phyloP scores from a whole-genome alignment of 2,329 filamentous ascomycete species.

The Cladosporium sp. region DNA sequence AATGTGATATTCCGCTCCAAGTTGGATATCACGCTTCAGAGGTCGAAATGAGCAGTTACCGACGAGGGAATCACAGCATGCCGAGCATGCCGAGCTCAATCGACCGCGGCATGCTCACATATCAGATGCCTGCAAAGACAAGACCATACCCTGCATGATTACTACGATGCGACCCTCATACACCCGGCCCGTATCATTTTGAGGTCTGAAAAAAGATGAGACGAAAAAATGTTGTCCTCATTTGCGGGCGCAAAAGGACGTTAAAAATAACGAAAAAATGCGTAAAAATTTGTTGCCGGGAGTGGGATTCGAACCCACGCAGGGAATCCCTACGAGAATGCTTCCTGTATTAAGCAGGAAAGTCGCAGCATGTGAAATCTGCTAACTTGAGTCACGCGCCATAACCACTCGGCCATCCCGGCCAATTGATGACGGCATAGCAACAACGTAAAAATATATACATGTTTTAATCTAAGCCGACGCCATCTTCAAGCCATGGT shows the following conservation, averaged over 20 bases:
- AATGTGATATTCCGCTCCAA: no score
- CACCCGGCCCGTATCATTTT: background rate
- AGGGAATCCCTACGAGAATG: slow-evolving; percentile 30
- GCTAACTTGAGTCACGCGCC: slow-evolving; percentile 29
- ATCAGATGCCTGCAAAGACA: no score
- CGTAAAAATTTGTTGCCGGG: slow-evolving; percentile 23
- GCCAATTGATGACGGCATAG: background rate
- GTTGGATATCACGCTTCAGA: no score
- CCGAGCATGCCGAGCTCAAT: no score
- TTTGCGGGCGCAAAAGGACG: background rate
- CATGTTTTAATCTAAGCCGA: no score
- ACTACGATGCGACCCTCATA: no score
- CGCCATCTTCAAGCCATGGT: no score
- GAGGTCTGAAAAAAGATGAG: background rate
- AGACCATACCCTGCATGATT: no score
- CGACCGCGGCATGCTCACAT: no score
- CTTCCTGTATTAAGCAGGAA: slow-evolving; percentile 16
- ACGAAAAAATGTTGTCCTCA: background rate
- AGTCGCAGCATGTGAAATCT: slow-evolving; percentile 6
- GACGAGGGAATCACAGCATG: no score
- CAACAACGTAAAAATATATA: no score
- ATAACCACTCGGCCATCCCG: slow-evolving; percentile 25
- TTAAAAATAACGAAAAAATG: background rate
- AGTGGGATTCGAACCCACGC: slow-evolving; percentile 29
- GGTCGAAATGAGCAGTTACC: no score